Base-by-base conservation (phyloP, 805 yeast species). In the Spathaspora hagerdaliae region DNA sequence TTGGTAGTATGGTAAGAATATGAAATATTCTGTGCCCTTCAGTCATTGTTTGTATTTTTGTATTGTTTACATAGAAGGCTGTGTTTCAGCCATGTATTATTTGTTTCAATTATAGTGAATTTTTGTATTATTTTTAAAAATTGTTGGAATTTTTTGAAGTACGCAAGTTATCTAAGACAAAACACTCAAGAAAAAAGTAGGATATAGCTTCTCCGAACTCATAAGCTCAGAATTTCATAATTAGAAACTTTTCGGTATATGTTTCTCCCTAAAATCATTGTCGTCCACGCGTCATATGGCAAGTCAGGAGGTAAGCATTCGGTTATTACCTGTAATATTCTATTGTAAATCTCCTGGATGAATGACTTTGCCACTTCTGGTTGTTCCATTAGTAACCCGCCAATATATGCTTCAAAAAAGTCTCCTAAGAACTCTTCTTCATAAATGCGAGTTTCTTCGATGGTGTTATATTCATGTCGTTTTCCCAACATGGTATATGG, bases 371-470 rank as follows among this genome's bases (percentile, higher is more conserved):
- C 73, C 1, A 54, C 62, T 7, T 53, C 58, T 5, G 74, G 74
- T 49, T 61, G 68, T 40, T 69, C 73, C 13, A 68, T 45, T 38
- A 61, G 63, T 39, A 70, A 57, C 0, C 73, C 70, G n/a, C 73
- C 75, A n/a, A 67, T 65, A 40, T 70, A 70, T 42, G 64, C 65
- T 48, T 70, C 75, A 46, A 70, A 70, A 51, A 63, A 70, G 47
- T 70, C 75, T 1, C 68, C 75, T 31, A 69, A 55, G 48, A 69
- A 67, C 46, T 70, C 75, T 43, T 69, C 72, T 51, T 70, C 74
- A 47, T 67, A 69, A 32, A 58, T 48, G 31, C 58, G 47, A 1
- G 51, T 48, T 26, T 54, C 55, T 2, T 50, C 50, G n/a, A 41
- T 50, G 31, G 51, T 48, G 33, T 36, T n/a, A 31, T 45, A 41